Percentiles rank a stretch among this genome's conserved stretches.
These are phyloP conservation scores for Calonectria pauciramosa DNA, from an alignment of 2,329 filamentous ascomycete species.

Conservation along the genomic window DNA sequence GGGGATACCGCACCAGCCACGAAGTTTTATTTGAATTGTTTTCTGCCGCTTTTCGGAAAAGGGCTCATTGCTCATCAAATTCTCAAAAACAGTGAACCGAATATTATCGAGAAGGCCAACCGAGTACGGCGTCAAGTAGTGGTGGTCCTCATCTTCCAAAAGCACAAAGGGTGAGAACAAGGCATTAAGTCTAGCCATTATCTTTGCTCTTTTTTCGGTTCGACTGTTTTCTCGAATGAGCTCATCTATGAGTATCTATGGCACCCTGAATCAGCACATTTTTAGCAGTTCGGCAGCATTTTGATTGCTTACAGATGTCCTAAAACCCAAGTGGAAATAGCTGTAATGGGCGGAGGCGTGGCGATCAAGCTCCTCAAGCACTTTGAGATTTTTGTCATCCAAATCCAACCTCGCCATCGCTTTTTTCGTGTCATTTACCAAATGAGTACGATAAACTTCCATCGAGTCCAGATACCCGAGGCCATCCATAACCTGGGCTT, in stretches of 20 bases:
- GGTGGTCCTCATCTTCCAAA: conserved; percentile 37
- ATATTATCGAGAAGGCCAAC: conserved; percentile 51
- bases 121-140: conserved; percentile 48
- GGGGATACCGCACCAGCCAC: conserved; percentile 50
- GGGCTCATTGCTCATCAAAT: conserved; percentile 47
- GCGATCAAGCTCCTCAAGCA: conserved; percentile 49
- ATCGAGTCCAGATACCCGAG: conserved; percentile 50
- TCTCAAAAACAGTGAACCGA: conserved; percentile 52
- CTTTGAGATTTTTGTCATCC: conserved; percentile 28
- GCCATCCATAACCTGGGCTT: conserved; percentile 45
- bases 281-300: too few species aligned
- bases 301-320: conserved; percentile 47
- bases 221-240: conserved; percentile 27
- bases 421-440: conserved; percentile 41
- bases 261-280: background rate
- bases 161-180: conserved; percentile 49
- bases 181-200: conserved; percentile 54
- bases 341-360: conserved; percentile 47
- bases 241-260: conserved; percentile 47
- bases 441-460: conserved; percentile 49
- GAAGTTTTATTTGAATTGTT: conserved; percentile 49
- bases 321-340: conserved; percentile 50
- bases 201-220: conserved; percentile 32
- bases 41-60: conserved; percentile 37
- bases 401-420: conserved; percentile 28